Conservation (phyloP, 768 basidiomycete species). For the Collybia nuda region DNA sequence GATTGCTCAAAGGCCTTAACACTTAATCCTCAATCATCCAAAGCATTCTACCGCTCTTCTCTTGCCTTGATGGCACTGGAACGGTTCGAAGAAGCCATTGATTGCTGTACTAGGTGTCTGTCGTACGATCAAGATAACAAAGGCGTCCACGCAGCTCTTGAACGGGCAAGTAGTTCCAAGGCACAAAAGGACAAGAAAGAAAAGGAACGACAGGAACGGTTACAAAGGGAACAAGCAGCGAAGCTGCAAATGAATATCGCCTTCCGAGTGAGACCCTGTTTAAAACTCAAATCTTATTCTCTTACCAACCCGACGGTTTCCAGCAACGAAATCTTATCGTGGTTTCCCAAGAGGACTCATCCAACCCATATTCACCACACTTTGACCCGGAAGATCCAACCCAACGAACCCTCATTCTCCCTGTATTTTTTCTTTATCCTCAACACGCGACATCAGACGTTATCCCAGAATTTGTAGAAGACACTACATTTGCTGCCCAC, state of each 20-base stretch:
- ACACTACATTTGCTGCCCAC: slow-evolving; percentile 78
- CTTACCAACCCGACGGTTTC: slow-evolving; percentile 6
- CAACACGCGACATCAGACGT: slow-evolving; percentile 88
- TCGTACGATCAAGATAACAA: slow-evolving; percentile 57
- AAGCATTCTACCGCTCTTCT: slow-evolving; percentile 87
- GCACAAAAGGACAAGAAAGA: slow-evolving; percentile 51
- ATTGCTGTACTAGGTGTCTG: slow-evolving; percentile 75
- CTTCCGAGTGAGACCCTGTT: slow-evolving; percentile 50
- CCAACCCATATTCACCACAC: slow-evolving; percentile 60
- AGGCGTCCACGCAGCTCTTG: slow-evolving; percentile 47
- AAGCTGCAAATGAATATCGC: slow-evolving; percentile 55
- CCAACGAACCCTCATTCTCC: slow-evolving; percentile 66
- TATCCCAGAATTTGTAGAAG: slow-evolving; percentile 82
- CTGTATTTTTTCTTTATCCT: slow-evolving; percentile 93
- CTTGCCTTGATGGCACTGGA: slow-evolving; percentile 74
- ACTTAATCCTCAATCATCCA: slow-evolving; percentile 65
- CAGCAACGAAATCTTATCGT: slow-evolving; percentile 76
- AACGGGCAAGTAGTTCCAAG: slow-evolving; percentile 45
- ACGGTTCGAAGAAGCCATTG: slow-evolving; percentile 76
- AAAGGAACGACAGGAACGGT: slow-evolving; percentile 46
- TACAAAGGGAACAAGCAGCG: slow-evolving; percentile 50
- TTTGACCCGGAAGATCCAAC: slow-evolving; percentile 68
- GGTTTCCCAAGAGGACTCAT: slow-evolving; percentile 49
- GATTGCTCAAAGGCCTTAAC: slow-evolving; percentile 79
- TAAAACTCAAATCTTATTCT: neutral